Evolutionary conservation across 73 alveolate species (phyloP), one percentile per base, ranked within the genome.

Genomic region (Paramecium biaurelia): DNA sequence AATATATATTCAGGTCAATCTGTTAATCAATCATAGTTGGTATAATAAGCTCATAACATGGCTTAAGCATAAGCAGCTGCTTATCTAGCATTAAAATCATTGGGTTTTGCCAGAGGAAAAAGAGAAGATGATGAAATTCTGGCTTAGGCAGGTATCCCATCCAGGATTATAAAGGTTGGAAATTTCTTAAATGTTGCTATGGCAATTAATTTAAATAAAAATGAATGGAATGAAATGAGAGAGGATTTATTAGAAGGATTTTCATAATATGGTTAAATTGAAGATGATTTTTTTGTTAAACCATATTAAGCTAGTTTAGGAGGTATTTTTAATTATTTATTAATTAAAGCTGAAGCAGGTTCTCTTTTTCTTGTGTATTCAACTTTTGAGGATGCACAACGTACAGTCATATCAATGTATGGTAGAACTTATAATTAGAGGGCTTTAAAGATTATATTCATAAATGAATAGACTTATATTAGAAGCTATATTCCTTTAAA

Each of bases 291-390:
- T 34, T 79, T 90, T 38, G 94, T 90, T 21, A 90, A 89, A 76
- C 86, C 86, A 12, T 90, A 20, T 47, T 34, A 90, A 49, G 94
- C 92, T 12, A 43, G 87, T 6, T 30, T 89, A 28, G 94, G 94
- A 34, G 76, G 76, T 58, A 58, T 58, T 58, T 7, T 24, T 18
- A n/a, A 58, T 58, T 58, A 18, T 18, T 1, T 24, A 24, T 24
- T 1, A 41, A 24, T 8, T 24, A 56, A 2, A 58, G 94, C 94
- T 21, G 94, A 89, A 74, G 94, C 92, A 58, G 94, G 94, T 26
- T 72, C 92, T 28, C 67, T 89, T 7, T 68, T 89, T 24, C 38
- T 89, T 23, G 85, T 72, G 15, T 89, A 72, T 47, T 18, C 92
- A 41, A 89, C 92, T 3, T 59, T 30, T 20, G 93, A 89, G 23